Base-by-base conservation (phyloP, 1,284 basidiomycete genomes). In the Neolentinus lepideus region DNA sequence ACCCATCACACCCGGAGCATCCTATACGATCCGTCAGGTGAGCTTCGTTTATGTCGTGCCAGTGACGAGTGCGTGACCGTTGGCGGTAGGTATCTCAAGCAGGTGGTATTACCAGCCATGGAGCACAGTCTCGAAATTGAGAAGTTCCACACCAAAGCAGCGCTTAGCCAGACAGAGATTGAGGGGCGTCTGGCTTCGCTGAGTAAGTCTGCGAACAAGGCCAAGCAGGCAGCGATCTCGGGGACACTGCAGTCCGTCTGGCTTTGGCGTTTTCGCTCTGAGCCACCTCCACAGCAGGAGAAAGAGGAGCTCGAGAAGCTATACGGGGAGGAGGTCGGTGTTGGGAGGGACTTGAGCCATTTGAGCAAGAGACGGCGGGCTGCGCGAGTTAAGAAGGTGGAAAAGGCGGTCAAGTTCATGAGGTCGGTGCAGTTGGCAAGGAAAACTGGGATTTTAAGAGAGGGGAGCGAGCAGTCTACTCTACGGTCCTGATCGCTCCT, bases 31-130 rank as follows among this genome's bases (percentile, higher is more conserved):
- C 83, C 6, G 67, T 82, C 54, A 72, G 65, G 83, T 80, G 58
- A 47, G 75, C 66, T 31, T 22, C 45, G 19, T 45, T 14, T 12
- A 21, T 26, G 14, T 46, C 33, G 21, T 19, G 12, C 3, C 43
- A 16, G 45, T 45, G 52, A 19, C 47, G n/a, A 27, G 38, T 27
- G 19, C 29, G 11, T 52, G 25, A 47, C 24, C 11, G 27, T 19
- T 25, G 2, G 51, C 1, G 22, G 19, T 59, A 88, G 85, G 24
- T 84, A 83, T 62, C 66, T 88, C 22, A 87, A 86, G 65, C 69
- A 64, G 46, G 62, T 69, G n/a, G 68, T 85, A 4, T 71, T 85
- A 1, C 76, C 75, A 1, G 68, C 76, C 11, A 69, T 85, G 35
- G 69, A 70, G 19, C 73, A 73, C 2, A 65, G 67, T 11, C 64